Evolutionary conservation across 2,329 filamentous ascomycete species (phyloP).

Genomic region (Diaporthe destruens): DNA sequence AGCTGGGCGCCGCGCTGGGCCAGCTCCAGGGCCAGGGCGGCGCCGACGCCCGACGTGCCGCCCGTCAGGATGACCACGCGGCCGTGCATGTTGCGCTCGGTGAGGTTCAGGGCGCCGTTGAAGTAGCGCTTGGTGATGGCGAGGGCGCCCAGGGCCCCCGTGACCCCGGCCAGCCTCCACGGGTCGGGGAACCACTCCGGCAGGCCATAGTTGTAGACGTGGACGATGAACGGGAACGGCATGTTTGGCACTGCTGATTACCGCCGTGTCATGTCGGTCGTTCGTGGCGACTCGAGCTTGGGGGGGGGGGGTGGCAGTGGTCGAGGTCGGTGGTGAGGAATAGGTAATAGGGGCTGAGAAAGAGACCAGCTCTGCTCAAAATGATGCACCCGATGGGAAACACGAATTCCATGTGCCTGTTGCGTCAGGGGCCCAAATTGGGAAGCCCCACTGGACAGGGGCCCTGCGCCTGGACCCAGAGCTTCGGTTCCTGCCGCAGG

Average conservation of each 20-base stretch:
- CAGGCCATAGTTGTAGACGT: slow-evolving; percentile 61
- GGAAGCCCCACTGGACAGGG: neutral
- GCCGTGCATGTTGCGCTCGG: slow-evolving; percentile 89
- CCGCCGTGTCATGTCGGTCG: slow-evolving; percentile 41
- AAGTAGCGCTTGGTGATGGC: slow-evolving; percentile 78
- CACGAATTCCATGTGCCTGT: slow-evolving; percentile 24
- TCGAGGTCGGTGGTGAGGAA: slow-evolving; percentile 13
- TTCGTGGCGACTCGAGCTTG: slow-evolving; percentile 9
- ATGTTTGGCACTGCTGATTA: slow-evolving; percentile 51
- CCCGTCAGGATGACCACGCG: slow-evolving; percentile 95
- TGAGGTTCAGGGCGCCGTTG: slow-evolving; percentile 78
- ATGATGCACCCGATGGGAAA: slow-evolving; percentile 24
- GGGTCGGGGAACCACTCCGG: slow-evolving; percentile 62
- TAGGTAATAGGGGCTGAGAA: slow-evolving; percentile 32
- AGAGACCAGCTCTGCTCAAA: slow-evolving; percentile 13
- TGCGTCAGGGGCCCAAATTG: slow-evolving; percentile 38
- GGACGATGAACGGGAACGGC: slow-evolving; percentile 65
- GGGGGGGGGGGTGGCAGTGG: slow-evolving; percentile 19
- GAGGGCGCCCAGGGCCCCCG: slow-evolving; percentile 54
- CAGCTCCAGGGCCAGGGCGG: slow-evolving; percentile 78
- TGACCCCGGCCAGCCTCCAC: slow-evolving; percentile 57
- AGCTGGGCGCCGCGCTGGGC: slow-evolving; percentile 89
- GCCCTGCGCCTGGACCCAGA: slow-evolving; percentile 15
- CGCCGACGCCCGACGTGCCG: slow-evolving; percentile 93
- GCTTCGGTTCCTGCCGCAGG: slow-evolving; percentile 37